Base-by-base conservation (phyloP, 2,329 filamentous ascomycete genomes). In the Thielaviopsis punctulata region DNA sequence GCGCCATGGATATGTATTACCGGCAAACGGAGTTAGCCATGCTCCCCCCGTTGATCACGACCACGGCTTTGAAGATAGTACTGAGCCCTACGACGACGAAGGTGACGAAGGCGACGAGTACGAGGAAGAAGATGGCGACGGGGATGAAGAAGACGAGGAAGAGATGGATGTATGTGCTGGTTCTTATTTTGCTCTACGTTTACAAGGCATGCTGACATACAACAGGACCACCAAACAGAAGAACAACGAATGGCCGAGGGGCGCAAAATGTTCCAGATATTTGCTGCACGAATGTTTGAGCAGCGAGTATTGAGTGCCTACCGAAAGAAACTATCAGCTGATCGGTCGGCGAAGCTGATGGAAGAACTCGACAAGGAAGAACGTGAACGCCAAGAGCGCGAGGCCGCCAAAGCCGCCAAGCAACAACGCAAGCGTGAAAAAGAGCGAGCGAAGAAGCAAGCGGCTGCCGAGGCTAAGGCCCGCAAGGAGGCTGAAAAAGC, bases 241-340 rank as follows among this genome's bases (percentile, higher is more conserved):
- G 87, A 95, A 69, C 89, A 96, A 71, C 85, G 92, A 56, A 96
- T 98, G 92, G 89, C 96, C 65, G 92, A 98, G 72, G 92, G 92
- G 56, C 80, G 92, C 53, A 78, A 90, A 59, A 98, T 98, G 92
- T 98, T 98, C 64, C 92, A 98, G 66, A 96, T 98, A 65, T 98
- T 98, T 66, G 92, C 92, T 56, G 92, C 92, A 54, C 82, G 92
- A 57, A 98, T 98, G 92, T 98, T 98, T 66, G 92, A 98, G 69
- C 92, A 98, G 66, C 78, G 92, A 57, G 92, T 98, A 21, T 74
- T 98, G 55, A 90, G 86, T 43, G 92, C 92, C n/a, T 98, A 98
- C 68, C 85, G 88, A 65, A 90, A 96, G 69, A 95, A 95, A 65
- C 90, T 98, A 2, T 87, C 92, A 18, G 81, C 83, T 60, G 90